Conservation (phyloP, 1,139 yeast genomes). For the Petasospora fabianii region DNA sequence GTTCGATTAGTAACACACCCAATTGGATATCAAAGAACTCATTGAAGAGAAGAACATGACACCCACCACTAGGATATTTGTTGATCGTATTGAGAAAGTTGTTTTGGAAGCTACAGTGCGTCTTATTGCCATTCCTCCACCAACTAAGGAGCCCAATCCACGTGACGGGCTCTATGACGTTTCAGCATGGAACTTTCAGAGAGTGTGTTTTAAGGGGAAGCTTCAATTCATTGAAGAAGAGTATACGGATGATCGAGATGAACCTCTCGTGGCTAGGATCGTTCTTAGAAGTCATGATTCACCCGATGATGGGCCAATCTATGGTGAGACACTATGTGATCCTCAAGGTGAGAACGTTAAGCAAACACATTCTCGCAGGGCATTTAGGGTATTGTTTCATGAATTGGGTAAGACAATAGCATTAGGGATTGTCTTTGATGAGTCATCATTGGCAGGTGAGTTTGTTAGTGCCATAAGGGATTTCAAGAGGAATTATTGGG, state of each 20-base stretch:
- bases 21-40: no score
- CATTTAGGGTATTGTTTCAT: slow-evolving; percentile 21
- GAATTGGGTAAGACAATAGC: slow-evolving; percentile 21
- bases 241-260: slow-evolving; percentile 5
- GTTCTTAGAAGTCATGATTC: slow-evolving; percentile 26
- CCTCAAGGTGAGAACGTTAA: slow-evolving; percentile 3
- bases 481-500: slow-evolving; percentile 10
- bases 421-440: slow-evolving; percentile 40
- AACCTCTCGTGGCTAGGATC: slow-evolving; percentile 26
- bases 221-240: slow-evolving; percentile 31
- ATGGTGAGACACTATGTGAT: slow-evolving; percentile 7
- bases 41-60: not conserved
- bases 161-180: slow-evolving; percentile 26
- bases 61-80: not conserved
- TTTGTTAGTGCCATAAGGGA: slow-evolving; percentile 37
- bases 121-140: slow-evolving; percentile 30
- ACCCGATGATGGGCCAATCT: not conserved
- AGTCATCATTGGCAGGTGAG: slow-evolving; percentile 33
- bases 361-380: slow-evolving; percentile 17
- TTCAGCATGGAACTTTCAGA: slow-evolving; percentile 32
- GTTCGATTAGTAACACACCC: no score
- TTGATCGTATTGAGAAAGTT: slow-evolving; percentile 3
- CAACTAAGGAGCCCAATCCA: slow-evolving; percentile 22
- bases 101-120: slow-evolving; percentile 6
- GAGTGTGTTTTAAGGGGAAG: slow-evolving; percentile 37